Evolutionary conservation across 208 protist genomes (phyloP).

Genomic region (Leishmania braziliensis): DNA sequence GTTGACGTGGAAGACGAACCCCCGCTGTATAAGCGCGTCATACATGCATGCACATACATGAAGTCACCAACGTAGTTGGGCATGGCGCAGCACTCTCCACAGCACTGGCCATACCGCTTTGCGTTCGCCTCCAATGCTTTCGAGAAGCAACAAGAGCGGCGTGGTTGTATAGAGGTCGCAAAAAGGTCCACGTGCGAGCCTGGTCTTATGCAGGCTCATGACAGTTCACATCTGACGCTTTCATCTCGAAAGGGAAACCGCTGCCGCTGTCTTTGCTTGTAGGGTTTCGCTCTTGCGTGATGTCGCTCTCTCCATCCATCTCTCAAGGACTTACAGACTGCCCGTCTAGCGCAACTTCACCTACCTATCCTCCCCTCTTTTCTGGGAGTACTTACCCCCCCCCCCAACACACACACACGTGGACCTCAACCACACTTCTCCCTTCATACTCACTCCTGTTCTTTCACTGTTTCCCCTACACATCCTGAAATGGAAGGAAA

Average conservation of each 20-base stretch:
- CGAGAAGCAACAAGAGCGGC: not conserved
- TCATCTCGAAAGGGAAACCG: not conserved
- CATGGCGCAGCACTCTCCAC: not conserved
- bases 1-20: not conserved
- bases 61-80: not conserved
- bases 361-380: not conserved
- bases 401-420: not conserved
- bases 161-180: not conserved
- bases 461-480: not conserved
- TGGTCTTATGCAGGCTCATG: not conserved
- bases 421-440: not conserved
- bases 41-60: not conserved
- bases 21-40: not conserved
- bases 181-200: not conserved
- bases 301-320: not conserved
- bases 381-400: not conserved
- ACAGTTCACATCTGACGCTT: not conserved
- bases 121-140: not conserved
- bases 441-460: not conserved
- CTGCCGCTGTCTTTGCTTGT: not conserved
- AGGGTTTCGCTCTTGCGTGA: not conserved
- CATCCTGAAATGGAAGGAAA: not conserved
- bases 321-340: not conserved
- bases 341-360: not conserved
- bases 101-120: not conserved